Percentiles rank a stretch among this genome's conserved stretches.
Conservation (phyloP, 1,284 basidiomycete species). For the Boletus mariae region DNA sequence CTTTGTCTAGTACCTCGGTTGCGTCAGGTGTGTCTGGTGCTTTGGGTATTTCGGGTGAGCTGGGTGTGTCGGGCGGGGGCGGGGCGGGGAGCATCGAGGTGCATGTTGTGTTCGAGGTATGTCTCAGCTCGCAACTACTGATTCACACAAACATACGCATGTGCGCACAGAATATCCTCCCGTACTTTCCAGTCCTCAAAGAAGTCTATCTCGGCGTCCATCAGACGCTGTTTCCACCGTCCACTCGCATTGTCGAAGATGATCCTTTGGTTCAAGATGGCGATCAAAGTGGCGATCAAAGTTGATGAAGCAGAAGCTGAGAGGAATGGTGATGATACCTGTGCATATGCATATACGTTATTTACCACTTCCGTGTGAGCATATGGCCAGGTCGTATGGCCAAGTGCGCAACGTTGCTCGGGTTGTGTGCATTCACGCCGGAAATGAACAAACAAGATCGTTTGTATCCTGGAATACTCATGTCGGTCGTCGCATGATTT, state of each 20-base stretch:
- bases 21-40: background rate
- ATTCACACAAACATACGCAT: background rate
- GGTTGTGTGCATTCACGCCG: too few relatives aligned
- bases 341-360: background rate
- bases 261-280: background rate
- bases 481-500: background rate
- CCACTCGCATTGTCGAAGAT: background rate
- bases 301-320: too few relatives aligned
- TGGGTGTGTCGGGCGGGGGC: too few relatives aligned
- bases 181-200: conserved; percentile 57
- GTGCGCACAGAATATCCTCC: conserved; percentile 52
- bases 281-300: too few relatives aligned
- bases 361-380: background rate
- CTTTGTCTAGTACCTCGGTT: background rate
- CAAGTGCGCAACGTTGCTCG: too few relatives aligned
- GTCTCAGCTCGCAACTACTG: conserved; percentile 4
- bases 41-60: too few relatives aligned
- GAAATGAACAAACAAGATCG: too few relatives aligned
- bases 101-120: conserved; percentile 54
- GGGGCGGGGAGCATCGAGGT: conserved; percentile 31
- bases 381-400: too few relatives aligned
- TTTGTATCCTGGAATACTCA: too few relatives aligned
- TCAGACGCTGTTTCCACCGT: background rate
- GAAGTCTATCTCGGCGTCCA: conserved; percentile 59
- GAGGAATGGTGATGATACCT: background rate